Percentiles rank a stretch among this genome's conserved stretches.
Conservation (phyloP, 345 rosid genomes). For the Sisymbrium irio region DNA sequence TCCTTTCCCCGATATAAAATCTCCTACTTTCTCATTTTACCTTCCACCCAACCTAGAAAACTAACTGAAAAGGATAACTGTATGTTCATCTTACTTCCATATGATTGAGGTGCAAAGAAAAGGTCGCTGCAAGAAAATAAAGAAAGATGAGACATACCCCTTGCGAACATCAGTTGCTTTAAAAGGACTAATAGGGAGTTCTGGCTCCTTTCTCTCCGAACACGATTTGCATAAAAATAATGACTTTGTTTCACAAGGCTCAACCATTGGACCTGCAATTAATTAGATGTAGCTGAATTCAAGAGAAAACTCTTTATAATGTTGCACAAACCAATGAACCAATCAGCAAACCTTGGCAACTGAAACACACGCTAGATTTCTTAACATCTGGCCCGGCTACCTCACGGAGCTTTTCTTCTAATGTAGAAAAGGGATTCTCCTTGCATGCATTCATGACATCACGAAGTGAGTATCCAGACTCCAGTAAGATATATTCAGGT, state of each 20-base stretch:
- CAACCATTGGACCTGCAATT: slow-evolving; percentile 44
- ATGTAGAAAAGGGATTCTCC: slow-evolving; percentile 51
- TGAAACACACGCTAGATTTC: slow-evolving; percentile 64
- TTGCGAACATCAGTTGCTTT: slow-evolving; percentile 28
- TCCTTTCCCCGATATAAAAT: not conserved
- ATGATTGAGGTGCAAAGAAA: not conserved
- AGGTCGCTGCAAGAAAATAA: not conserved
- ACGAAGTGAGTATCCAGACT: slow-evolving; percentile 76
- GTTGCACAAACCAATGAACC: slow-evolving; percentile 21
- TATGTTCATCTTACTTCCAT: slow-evolving; percentile 4
- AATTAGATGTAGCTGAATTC: not conserved
- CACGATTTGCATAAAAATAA: slow-evolving; percentile 56
- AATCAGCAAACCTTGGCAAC: slow-evolving; percentile 72
- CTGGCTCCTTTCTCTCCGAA: slow-evolving; percentile 41
- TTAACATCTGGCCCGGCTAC: slow-evolving; percentile 51
- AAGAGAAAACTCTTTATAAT: not conserved
- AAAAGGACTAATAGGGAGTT: slow-evolving; percentile 31
- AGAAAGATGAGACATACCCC: slow-evolving; percentile 19
- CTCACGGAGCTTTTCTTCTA: slow-evolving; percentile 55
- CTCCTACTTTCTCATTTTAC: not conserved
- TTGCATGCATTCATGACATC: slow-evolving; percentile 77
- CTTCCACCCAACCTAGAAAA: not conserved
- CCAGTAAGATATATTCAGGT: slow-evolving; percentile 69
- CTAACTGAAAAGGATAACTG: not conserved
- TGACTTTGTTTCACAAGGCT: slow-evolving; percentile 34